Evolutionary conservation across 2,329 filamentous ascomycete genomes (phyloP).

Genomic region (Exserohilum turcica): DNA sequence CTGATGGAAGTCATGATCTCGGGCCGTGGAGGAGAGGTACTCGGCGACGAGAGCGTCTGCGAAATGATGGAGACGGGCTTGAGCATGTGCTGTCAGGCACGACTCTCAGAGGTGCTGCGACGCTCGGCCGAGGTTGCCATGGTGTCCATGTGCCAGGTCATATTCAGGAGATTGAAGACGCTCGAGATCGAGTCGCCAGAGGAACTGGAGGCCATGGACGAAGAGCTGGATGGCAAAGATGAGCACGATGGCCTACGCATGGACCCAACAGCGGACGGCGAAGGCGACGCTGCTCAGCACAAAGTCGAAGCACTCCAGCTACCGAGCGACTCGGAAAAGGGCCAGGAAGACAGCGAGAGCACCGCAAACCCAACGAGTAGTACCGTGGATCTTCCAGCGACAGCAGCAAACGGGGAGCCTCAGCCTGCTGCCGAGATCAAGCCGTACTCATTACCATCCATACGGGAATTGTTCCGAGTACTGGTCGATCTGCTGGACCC

Average conservation of each 20-base stretch:
- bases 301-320: slow-evolving; percentile 46
- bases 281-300: slow-evolving; percentile 52
- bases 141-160: slow-evolving; percentile 99
- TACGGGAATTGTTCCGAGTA: slow-evolving; percentile 90
- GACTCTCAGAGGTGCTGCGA: slow-evolving; percentile 87
- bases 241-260: slow-evolving; percentile 77
- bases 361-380: slow-evolving; percentile 49
- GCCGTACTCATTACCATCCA: slow-evolving; percentile 92
- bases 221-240: slow-evolving; percentile 66
- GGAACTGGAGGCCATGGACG: slow-evolving; percentile 68
- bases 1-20: slow-evolving; percentile 99
- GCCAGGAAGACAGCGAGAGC: slow-evolving; percentile 45
- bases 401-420: slow-evolving; percentile 48
- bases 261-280: slow-evolving; percentile 74
- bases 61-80: slow-evolving; percentile 99
- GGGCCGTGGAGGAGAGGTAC: slow-evolving; percentile 84
- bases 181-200: slow-evolving; percentile 77
- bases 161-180: slow-evolving; percentile 90
- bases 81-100: slow-evolving; percentile 93
- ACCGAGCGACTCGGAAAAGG: slow-evolving; percentile 39
- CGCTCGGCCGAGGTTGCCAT: slow-evolving; percentile 94
- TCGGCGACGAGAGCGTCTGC: slow-evolving; percentile 98
- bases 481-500: slow-evolving; percentile 93
- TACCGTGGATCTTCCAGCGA: slow-evolving; percentile 52
- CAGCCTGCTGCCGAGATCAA: slow-evolving; percentile 65